These are phyloP conservation scores for Lycium barbarum DNA, from an alignment of 257 asterid genomes.

Conservation along the genomic window DNA sequence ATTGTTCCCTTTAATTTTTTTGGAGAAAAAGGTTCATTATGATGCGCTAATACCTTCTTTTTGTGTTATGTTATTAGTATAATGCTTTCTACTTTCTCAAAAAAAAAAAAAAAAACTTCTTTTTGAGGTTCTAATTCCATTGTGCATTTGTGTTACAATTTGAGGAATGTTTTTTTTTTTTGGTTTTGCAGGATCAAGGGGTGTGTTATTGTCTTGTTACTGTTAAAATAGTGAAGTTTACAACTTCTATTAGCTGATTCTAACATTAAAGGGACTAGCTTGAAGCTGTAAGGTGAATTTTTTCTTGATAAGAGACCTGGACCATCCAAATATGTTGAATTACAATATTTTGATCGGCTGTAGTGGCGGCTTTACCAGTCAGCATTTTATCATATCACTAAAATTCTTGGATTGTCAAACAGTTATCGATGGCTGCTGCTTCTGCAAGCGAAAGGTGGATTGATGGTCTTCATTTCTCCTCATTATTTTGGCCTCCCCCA, in stretches of 20 bases:
- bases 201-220: not conserved
- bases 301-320: constrained; percentile 20
- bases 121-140: not conserved
- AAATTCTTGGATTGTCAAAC: constrained; percentile 33
- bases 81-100: no score
- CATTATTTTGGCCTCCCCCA: constrained; percentile 95
- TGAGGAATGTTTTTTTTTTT: not conserved
- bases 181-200: not conserved
- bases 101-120: no score
- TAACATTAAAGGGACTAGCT: not conserved
- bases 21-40: no score
- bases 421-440: constrained; percentile 58
- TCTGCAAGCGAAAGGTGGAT: constrained; percentile 83
- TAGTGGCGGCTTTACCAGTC: constrained; percentile 46
- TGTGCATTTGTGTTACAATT: not conserved
- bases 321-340: constrained; percentile 50
- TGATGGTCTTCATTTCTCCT: constrained; percentile 86
- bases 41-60: no score
- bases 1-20: no score
- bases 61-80: no score
- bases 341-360: constrained; percentile 53
- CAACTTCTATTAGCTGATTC: not conserved
- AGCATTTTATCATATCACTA: constrained; percentile 45
- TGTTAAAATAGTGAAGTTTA: constrained; percentile 15
- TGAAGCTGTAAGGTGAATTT: constrained; percentile 25